Evolutionary conservation across 2,329 filamentous ascomycete species (phyloP).

Genomic region (Grosmannia serpens): DNA sequence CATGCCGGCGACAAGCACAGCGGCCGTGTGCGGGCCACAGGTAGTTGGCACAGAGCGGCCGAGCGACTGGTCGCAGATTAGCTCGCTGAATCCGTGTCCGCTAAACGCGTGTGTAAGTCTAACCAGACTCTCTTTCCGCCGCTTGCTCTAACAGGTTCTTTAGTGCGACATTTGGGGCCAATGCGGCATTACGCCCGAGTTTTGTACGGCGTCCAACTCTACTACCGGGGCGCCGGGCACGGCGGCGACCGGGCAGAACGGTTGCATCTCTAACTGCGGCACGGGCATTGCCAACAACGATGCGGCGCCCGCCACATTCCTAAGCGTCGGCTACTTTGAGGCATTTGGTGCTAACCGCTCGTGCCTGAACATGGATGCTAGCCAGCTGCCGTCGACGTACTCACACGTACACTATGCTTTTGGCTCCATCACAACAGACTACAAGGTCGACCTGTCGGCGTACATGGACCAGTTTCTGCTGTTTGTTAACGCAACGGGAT

Average conservation of each 20-base stretch:
- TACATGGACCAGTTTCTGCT: not conserved
- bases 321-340: conserved; percentile 24
- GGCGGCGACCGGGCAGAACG: conserved; percentile 18
- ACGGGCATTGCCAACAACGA: conserved; percentile 17
- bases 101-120: conserved; percentile 12
- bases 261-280: conserved; percentile 30
- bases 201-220: conserved; percentile 21
- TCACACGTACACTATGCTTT: conserved; percentile 24
- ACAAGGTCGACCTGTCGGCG: conserved; percentile 14
- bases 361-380: conserved; percentile 19
- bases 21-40: conserved; percentile 24
- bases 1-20: conserved; percentile 19
- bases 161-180: conserved; percentile 27
- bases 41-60: conserved; percentile 17
- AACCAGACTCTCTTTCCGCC: too few species aligned
- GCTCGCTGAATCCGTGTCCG: conserved; percentile 18
- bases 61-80: conserved; percentile 10
- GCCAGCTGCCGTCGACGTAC: conserved; percentile 11
- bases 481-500: conserved; percentile 15
- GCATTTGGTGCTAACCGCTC: conserved; percentile 18
- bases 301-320: not conserved
- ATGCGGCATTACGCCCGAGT: conserved; percentile 32
- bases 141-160: too few species aligned
- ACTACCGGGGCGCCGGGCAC: conserved; percentile 17
- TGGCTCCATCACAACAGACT: conserved; percentile 14